phyloP scores from a whole-genome alignment of 257 asterid species.

The Linderniella brevidens region DNA sequence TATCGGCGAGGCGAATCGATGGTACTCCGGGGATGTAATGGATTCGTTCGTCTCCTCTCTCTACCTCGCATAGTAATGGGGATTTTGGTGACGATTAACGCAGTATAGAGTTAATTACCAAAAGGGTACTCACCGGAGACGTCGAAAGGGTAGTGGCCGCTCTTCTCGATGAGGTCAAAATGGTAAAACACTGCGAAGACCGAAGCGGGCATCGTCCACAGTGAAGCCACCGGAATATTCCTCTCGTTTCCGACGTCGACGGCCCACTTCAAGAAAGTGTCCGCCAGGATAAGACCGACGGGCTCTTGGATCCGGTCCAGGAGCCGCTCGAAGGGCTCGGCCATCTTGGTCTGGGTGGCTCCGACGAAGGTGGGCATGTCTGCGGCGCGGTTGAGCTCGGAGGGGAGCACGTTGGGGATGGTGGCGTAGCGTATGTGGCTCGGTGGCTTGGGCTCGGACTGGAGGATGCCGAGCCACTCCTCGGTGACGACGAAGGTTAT shows the following conservation, averaged over 20 bases:
- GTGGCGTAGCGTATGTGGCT: conserved; percentile 25
- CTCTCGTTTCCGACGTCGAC: conserved; percentile 33
- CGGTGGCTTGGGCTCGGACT: conserved; percentile 34
- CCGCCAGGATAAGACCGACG: conserved; percentile 26
- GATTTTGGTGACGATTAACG: no score
- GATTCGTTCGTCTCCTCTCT: conserved; percentile 28
- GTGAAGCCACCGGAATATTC: conserved; percentile 61
- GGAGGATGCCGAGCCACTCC: conserved; percentile 56
- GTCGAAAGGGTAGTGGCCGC: conserved; percentile 28
- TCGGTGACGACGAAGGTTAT: conserved; percentile 48
- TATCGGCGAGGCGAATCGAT: conserved; percentile 29
- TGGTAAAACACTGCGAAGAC: conserved; percentile 36
- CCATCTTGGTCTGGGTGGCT: conserved; percentile 49
- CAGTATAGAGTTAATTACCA: not conserved
- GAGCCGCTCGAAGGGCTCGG: conserved; percentile 36
- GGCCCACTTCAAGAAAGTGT: conserved; percentile 39
- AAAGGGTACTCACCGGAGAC: conserved; percentile 25
- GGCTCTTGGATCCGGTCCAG: conserved; percentile 24
- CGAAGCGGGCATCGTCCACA: conserved; percentile 64
- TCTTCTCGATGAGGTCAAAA: conserved; percentile 23
- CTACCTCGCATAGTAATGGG: conserved; percentile 16
- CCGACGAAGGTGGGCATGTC: conserved; percentile 35
- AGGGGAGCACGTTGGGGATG: conserved; percentile 56
- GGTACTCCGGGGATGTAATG: conserved; percentile 34
- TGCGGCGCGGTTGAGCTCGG: conserved; percentile 37